A percentile compares a stretch with the other conserved stretches of the same genome.
These are phyloP conservation scores for Starmerella floris DNA, from an alignment of 805 yeast genomes.

Conservation along the genomic window DNA sequence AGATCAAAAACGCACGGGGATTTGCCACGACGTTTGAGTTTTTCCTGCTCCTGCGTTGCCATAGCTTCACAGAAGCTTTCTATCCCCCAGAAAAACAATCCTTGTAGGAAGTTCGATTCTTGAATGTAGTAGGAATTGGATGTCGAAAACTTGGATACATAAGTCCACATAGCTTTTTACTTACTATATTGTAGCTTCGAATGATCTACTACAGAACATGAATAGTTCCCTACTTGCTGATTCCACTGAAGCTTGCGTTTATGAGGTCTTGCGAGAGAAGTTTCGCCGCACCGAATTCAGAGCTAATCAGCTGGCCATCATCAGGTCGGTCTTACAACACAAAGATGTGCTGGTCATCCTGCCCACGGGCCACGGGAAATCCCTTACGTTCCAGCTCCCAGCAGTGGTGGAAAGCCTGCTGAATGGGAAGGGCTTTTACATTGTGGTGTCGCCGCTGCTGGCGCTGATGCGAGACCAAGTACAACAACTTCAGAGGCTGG, in stretches of 20 bases:
- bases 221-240: too few relatives aligned
- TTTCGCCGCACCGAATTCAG: slow-evolving; percentile 19
- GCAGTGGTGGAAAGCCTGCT: slow-evolving; percentile 44
- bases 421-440: slow-evolving; percentile 41
- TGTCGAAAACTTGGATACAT: slow-evolving; percentile 28
- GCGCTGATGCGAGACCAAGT: slow-evolving; percentile 97
- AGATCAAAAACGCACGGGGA: slow-evolving; percentile 29
- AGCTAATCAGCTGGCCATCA: slow-evolving; percentile 20
- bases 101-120: slow-evolving; percentile 29
- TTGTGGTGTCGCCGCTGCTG: slow-evolving; percentile 85
- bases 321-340: slow-evolving; percentile 31
- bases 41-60: slow-evolving; percentile 28
- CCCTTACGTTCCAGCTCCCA: slow-evolving; percentile 87
- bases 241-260: background rate
- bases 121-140: slow-evolving; percentile 21
- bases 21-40: slow-evolving; percentile 29
- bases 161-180: background rate
- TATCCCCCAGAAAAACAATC: slow-evolving; percentile 26
- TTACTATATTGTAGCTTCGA: background rate
- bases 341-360: slow-evolving; percentile 82
- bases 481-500: slow-evolving; percentile 48
- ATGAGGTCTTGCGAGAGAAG: slow-evolving; percentile 5
- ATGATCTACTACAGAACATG: background rate
- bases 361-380: slow-evolving; percentile 99
- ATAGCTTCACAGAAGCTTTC: slow-evolving; percentile 20